Evolutionary conservation across 805 yeast genomes (phyloP).

Genomic region (Suhomyces pyralidae): DNA sequence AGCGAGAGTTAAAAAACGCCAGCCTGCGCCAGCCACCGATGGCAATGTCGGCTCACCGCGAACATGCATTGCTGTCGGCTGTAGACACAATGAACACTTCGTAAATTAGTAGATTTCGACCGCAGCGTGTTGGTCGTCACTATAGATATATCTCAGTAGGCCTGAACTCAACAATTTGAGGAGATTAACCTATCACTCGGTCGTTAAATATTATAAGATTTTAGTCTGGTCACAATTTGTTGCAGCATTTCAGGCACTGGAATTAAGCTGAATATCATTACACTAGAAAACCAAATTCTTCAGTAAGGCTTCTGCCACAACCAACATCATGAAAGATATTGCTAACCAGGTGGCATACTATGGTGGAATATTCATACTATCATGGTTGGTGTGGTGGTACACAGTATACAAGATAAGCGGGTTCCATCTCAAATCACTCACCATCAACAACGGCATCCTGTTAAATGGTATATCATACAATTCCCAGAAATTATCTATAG

Average conservation of each 20-base stretch:
- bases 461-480: constrained; percentile 27
- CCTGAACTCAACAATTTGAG: background rate
- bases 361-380: background rate
- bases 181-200: background rate
- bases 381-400: constrained; percentile 33
- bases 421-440: constrained; percentile 28
- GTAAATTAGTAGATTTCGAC: background rate
- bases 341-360: background rate
- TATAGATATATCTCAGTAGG: background rate
- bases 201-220: background rate
- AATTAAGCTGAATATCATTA: background rate
- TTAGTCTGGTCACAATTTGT: background rate
- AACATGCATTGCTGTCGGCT: background rate
- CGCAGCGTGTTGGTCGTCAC: background rate
- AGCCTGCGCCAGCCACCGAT: background rate
- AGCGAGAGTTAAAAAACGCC: background rate
- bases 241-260: background rate
- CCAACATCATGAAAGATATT: background rate
- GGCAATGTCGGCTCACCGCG: background rate
- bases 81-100: background rate
- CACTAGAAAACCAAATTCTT: background rate
- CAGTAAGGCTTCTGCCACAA: background rate
- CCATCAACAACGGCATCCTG: constrained; percentile 39
- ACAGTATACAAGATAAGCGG: constrained; percentile 30
- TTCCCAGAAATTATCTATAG: constrained; percentile 11